Base-by-base conservation (phyloP, 805 yeast genomes). In the Yarrowia keelungensis region DNA sequence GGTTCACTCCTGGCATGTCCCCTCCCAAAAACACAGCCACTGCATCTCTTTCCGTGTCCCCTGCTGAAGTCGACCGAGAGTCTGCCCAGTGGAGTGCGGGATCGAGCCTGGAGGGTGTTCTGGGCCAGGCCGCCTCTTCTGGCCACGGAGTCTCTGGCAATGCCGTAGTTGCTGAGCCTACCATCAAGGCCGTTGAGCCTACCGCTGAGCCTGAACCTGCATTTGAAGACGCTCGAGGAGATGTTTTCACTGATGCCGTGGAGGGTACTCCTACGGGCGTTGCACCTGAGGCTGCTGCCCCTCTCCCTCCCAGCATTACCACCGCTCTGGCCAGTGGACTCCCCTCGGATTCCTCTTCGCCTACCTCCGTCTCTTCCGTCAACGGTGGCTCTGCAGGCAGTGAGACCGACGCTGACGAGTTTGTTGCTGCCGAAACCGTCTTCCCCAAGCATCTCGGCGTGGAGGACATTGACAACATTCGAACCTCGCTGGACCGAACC, bases 401-500 rank as follows among this genome's bases (percentile, higher is more conserved):
- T 12, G 65, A 59, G 16, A 45, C 51, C 5, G 65, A 59, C 19
- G 65, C 67, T 8, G 71, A 70, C 10, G 76, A 72, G 38, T 65
- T 70, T 35, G 54, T 70, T 11, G 74, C 74, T 7, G 76, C 75
- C 14, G 78, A 76, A 45, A 76, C 78, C 7, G 74, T 76, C n/a
- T 76, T 76, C 70, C 79, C 79, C 11, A 75, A 74, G 69, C 72
- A 71, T n/a, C 72, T 77, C 39, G 79, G 76, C 51, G 71, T 72
- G 7, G 65, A 71, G 15, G 73, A 75, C n/a, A 76, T 78, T 8
- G 79, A 75, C 56, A 71, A 73, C 11, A 76, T 79, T 36, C 75
- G 79, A 46, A 72, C 75, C 42, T 74, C 79, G 5, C 70, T 79
- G 8, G 78, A 78, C 67, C 74, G 80, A 38, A 73, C 78, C 10